Evolutionary conservation across 257 asterid genomes (phyloP).

Genomic region (Solanum ahanhuiri): DNA sequence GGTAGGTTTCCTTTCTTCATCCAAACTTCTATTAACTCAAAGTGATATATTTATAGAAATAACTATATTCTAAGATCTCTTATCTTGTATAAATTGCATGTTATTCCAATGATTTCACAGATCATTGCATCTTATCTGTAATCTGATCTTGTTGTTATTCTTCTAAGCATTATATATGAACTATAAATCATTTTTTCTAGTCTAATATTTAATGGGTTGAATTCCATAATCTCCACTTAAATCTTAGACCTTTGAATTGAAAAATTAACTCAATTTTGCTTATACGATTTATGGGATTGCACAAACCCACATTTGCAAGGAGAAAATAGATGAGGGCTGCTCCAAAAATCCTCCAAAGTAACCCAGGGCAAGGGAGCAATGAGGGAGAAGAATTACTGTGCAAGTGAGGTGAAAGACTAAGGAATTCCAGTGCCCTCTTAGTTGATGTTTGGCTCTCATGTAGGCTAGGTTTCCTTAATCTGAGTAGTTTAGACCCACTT

Average conservation of each 20-base stretch:
- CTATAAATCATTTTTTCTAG: neutral
- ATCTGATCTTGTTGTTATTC: neutral
- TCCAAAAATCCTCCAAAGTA: neutral
- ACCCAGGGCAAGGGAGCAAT: neutral
- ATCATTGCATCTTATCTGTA: neutral
- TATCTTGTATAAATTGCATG: neutral
- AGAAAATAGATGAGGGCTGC: neutral
- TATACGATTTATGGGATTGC: no score
- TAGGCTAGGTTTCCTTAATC: neutral
- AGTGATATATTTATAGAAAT: neutral
- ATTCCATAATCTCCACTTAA: neutral
- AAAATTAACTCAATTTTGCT: neutral
- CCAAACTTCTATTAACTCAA: neutral
- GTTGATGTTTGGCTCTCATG: neutral
- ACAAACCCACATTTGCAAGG: neutral
- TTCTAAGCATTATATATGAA: neutral
- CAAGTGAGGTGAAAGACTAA: neutral
- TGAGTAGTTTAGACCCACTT: neutral
- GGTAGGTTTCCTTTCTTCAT: neutral
- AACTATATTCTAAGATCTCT: neutral
- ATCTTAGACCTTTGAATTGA: neutral
- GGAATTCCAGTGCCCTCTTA: neutral
- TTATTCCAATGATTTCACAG: neutral
- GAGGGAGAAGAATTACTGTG: neutral
- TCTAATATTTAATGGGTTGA: neutral